These are phyloP conservation scores for Bjerkandera adusta DNA, from an alignment of 1,284 basidiomycete species.

Conservation along the genomic window DNA sequence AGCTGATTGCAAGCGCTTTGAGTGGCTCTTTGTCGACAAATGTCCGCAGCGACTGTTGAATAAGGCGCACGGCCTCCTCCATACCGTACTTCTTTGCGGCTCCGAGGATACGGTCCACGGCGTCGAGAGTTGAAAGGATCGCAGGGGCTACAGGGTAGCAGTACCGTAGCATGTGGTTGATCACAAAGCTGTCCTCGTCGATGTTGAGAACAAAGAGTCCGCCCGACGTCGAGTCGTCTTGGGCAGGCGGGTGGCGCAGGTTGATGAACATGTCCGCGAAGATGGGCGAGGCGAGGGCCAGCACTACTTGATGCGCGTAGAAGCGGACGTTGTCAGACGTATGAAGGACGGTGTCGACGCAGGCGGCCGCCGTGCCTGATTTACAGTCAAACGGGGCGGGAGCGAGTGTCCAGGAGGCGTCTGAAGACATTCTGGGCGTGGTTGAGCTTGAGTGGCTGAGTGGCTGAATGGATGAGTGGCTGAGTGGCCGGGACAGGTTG, in stretches of 20 bases:
- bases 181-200: conserved; percentile 42
- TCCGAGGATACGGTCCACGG: conserved; percentile 6
- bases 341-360: conserved; percentile 12
- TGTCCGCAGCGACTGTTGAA: conserved; percentile 3
- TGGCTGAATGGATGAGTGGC: conserved; percentile 7
- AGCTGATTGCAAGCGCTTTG: conserved; percentile 15
- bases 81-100: conserved; percentile 21
- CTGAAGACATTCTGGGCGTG: too few relatives aligned
- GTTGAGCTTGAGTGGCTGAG: background rate
- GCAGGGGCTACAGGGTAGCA: conserved; percentile 18
- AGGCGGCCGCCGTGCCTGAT: too few relatives aligned
- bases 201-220: conserved; percentile 1
- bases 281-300: conserved; percentile 8
- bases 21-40: conserved; percentile 8
- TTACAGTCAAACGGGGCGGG: too few relatives aligned
- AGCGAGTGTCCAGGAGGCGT: too few relatives aligned
- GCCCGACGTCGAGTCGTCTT: too few relatives aligned
- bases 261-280: conserved; percentile 14
- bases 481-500: background rate
- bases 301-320: conserved; percentile 3
- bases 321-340: conserved; percentile 10
- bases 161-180: conserved; percentile 51
- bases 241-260: conserved; percentile 1
- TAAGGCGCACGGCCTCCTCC: background rate
- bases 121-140: background rate